Evolutionary conservation across 352 stramenopile species (phyloP).

Genomic region (Aphanomyces invadans): DNA sequence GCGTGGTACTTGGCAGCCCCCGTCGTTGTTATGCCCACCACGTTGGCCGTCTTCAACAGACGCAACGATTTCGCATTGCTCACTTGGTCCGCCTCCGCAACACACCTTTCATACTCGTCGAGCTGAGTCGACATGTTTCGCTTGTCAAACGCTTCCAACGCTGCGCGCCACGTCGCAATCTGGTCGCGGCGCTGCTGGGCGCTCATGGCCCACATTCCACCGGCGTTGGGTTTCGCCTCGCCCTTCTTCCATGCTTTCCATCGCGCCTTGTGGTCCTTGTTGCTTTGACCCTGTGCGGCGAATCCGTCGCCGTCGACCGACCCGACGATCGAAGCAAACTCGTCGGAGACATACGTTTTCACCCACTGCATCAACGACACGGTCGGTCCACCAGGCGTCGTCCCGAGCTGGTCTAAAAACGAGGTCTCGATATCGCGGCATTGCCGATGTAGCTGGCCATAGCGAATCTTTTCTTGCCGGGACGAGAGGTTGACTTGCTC

Average conservation of each 20-base stretch:
- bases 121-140: too few species aligned
- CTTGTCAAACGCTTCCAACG: too few species aligned
- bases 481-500: not conserved
- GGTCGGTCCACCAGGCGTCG: not conserved
- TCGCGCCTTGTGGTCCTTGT: not conserved
- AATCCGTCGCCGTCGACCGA: constrained; percentile 5
- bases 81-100: constrained; percentile 30
- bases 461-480: not conserved
- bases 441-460: not conserved
- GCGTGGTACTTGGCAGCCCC: constrained; percentile 65
- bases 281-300: not conserved
- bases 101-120: not conserved
- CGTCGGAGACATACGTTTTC: not conserved
- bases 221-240: not conserved
- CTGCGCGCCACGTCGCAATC: not conserved
- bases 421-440: not conserved
- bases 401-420: not conserved
- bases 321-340: not conserved
- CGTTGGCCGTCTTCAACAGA: constrained; percentile 31
- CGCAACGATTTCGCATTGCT: constrained; percentile 30
- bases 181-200: not conserved
- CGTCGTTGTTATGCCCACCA: constrained; percentile 82
- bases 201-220: not conserved
- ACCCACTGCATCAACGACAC: constrained; percentile 8
- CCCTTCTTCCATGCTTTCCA: not conserved